Evolutionary conservation across 768 basidiomycete species (phyloP).

Genomic region (Daedalea quercina): DNA sequence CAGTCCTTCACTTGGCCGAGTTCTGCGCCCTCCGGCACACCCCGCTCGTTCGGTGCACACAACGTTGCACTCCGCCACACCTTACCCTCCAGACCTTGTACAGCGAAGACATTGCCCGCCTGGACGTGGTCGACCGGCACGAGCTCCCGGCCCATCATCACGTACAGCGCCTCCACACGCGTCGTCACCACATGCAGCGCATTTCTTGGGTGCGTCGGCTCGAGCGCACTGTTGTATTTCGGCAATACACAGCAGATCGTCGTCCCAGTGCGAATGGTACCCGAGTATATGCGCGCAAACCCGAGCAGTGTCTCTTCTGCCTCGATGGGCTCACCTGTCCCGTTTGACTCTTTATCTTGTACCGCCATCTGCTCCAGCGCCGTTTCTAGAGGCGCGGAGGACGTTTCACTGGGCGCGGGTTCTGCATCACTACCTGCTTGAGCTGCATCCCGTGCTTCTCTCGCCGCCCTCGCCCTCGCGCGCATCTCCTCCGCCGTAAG

Average conservation of each 20-base stretch:
- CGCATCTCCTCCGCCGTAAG: slow-evolving; percentile 84
- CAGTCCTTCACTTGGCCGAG: slow-evolving; percentile 36
- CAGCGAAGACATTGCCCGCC: slow-evolving; percentile 93
- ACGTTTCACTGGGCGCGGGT: slow-evolving; percentile 2
- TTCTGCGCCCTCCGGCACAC: slow-evolving; percentile 29
- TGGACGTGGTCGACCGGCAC: slow-evolving; percentile 73
- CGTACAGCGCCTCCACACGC: slow-evolving; percentile 73
- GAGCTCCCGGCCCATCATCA: slow-evolving; percentile 98
- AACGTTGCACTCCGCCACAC: slow-evolving; percentile 90
- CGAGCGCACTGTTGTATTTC: slow-evolving; percentile 67
- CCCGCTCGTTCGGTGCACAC: slow-evolving; percentile 54
- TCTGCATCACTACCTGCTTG: slow-evolving; percentile 5
- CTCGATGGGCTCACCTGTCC: slow-evolving; percentile 20
- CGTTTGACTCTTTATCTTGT: slow-evolving; percentile 12
- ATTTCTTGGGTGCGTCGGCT: slow-evolving; percentile 64
- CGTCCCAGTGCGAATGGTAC: slow-evolving; percentile 61
- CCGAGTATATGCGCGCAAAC: slow-evolving; percentile 92
- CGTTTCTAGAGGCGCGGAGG: slow-evolving; percentile 10
- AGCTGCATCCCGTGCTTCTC: slow-evolving; percentile 27
- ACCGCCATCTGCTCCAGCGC: slow-evolving; percentile 16
- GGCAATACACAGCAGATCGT: slow-evolving; percentile 74
- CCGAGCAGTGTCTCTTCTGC: slow-evolving; percentile 72
- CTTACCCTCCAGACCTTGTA: slow-evolving; percentile 82
- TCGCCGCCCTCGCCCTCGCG: slow-evolving; percentile 48
- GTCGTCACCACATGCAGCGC: slow-evolving; percentile 51